These are phyloP conservation scores for Trametes maxima DNA, from an alignment of 768 basidiomycete genomes.

Conservation along the genomic window DNA sequence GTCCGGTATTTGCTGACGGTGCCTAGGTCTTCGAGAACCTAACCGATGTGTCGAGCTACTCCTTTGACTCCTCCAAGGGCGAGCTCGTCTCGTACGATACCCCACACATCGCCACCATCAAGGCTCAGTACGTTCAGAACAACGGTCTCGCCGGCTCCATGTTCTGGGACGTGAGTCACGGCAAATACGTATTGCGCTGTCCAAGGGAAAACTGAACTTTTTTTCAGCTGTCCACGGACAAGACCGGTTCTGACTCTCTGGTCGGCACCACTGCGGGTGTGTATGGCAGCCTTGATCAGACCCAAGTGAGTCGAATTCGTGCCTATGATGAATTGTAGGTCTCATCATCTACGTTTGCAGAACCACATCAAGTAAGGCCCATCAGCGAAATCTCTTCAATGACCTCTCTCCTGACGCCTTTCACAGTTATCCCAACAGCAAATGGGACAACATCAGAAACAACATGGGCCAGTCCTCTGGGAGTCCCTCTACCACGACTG, in stretches of 20 bases:
- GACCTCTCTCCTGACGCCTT: not conserved
- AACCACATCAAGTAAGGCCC: conserved; percentile 52
- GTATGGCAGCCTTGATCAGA: conserved; percentile 59
- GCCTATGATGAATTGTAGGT: not conserved
- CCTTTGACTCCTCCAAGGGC: conserved; percentile 63
- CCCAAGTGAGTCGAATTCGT: conserved; percentile 26
- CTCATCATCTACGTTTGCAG: conserved; percentile 22
- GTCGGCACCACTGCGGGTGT: conserved; percentile 50
- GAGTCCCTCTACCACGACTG: conserved; percentile 24
- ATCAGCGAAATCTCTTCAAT: not conserved
- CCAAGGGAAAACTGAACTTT: not conserved
- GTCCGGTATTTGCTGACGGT: not conserved
- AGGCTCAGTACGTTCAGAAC: conserved; percentile 66
- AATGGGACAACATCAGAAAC: conserved; percentile 69
- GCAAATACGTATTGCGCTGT: not conserved
- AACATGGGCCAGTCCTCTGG: conserved; percentile 50
- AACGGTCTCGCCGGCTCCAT: conserved; percentile 70
- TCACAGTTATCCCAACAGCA: conserved; percentile 56
- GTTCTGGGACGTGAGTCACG: conserved; percentile 62
- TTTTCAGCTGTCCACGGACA: conserved; percentile 57
- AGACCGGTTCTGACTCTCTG: conserved; percentile 57
- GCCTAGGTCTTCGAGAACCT: conserved; percentile 57
- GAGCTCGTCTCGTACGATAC: conserved; percentile 82
- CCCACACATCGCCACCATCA: conserved; percentile 63
- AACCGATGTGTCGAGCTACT: conserved; percentile 71